These are phyloP conservation scores for Sicyos edulis DNA, from an alignment of 306 rosid species.

Conservation along the genomic window DNA sequence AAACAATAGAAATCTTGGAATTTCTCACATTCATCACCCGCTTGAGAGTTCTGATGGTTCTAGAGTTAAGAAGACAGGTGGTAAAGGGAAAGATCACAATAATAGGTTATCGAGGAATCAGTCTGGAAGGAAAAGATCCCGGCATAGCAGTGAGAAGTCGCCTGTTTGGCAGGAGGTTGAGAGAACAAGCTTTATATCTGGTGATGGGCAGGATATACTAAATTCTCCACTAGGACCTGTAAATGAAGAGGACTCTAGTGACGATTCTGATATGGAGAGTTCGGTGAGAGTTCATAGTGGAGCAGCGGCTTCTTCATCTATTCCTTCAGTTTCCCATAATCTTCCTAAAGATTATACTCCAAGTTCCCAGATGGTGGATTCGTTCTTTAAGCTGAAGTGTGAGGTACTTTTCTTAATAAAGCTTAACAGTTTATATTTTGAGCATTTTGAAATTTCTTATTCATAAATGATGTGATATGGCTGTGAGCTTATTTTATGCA, in stretches of 20 bases:
- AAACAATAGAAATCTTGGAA: constrained; percentile 61
- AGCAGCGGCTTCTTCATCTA: constrained; percentile 77
- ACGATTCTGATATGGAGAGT: constrained; percentile 61
- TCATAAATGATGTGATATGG: constrained; percentile 24
- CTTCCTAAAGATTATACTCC: constrained; percentile 43
- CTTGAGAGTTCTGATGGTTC: constrained; percentile 65
- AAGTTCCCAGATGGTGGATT: constrained; percentile 53
- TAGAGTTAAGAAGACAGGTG: constrained; percentile 43
- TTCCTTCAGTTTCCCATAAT: constrained; percentile 40
- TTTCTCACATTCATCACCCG: constrained; percentile 87
- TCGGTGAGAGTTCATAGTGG: constrained; percentile 77
- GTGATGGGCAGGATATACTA: constrained; percentile 95
- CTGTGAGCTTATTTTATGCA: constrained; percentile 44
- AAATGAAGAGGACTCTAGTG: constrained; percentile 55
- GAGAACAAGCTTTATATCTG: constrained; percentile 89
- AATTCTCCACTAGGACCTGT: constrained; percentile 37
- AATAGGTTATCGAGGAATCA: constrained; percentile 41
- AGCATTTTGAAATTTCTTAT: constrained; percentile 16
- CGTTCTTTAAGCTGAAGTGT: constrained; percentile 85
- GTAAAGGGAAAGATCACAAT: constrained; percentile 46
- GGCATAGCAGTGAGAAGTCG: constrained; percentile 40
- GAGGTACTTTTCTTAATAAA: constrained; percentile 53
- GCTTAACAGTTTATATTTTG: constrained; percentile 20
- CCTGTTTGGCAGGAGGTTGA: constrained; percentile 84
- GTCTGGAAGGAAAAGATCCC: constrained; percentile 60